These are phyloP conservation scores for Aureobasidium subglaciale DNA, from an alignment of 2,329 filamentous ascomycete species.

Conservation along the genomic window DNA sequence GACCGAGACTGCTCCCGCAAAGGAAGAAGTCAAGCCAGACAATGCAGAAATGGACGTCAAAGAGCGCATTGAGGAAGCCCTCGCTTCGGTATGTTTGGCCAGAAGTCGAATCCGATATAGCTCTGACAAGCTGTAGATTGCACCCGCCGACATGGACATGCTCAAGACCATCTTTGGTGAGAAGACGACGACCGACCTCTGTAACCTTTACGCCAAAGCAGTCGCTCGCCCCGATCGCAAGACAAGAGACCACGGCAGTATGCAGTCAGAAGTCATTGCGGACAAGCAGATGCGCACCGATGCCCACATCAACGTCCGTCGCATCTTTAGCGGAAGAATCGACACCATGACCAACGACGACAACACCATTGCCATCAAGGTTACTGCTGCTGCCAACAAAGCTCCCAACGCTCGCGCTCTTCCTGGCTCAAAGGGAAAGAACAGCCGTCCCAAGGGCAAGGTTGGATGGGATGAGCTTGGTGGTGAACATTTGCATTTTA, in stretches of 20 bases:
- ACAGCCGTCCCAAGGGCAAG: slow-evolving; percentile 33
- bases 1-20: slow-evolving; percentile 11
- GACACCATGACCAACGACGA: slow-evolving; percentile 71
- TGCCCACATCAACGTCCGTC: slow-evolving; percentile 62
- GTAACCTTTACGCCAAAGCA: slow-evolving; percentile 50
- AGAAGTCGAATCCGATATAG: background rate
- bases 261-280: slow-evolving; percentile 48
- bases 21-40: slow-evolving; percentile 8
- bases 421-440: slow-evolving; percentile 15
- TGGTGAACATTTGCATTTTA: slow-evolving; percentile 84
- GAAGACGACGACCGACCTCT: slow-evolving; percentile 42
- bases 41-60: slow-evolving; percentile 6
- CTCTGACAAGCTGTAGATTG: slow-evolving; percentile 22
- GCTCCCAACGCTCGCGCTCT: slow-evolving; percentile 13
- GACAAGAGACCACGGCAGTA: slow-evolving; percentile 46
- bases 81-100: slow-evolving; percentile 2
- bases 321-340: slow-evolving; percentile 69
- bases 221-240: slow-evolving; percentile 49
- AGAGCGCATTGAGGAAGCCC: slow-evolving; percentile 9
- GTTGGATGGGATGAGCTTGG: slow-evolving; percentile 58
- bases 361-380: slow-evolving; percentile 56
- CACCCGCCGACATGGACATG: slow-evolving; percentile 31
- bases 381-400: slow-evolving; percentile 25
- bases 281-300: slow-evolving; percentile 56
- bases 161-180: slow-evolving; percentile 46